These are phyloP conservation scores for Linum usitatissimum DNA, from an alignment of 345 rosid species.

Conservation along the genomic window DNA sequence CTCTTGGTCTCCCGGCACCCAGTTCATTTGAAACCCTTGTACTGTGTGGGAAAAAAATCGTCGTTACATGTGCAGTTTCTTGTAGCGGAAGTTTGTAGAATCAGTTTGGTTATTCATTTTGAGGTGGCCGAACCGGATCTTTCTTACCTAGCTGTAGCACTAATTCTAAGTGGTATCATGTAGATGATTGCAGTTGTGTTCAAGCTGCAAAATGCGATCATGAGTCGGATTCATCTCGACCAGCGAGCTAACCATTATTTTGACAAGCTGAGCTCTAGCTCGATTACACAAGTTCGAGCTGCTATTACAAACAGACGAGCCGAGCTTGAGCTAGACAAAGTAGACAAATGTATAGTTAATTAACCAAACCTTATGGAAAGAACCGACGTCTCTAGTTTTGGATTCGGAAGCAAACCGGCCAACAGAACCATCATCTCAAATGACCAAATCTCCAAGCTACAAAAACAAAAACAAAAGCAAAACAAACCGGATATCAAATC, in stretches of 20 bases:
- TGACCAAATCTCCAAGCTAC: slow-evolving; percentile 4
- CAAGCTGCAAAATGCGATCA: slow-evolving; percentile 12
- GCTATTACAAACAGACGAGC: too few species aligned
- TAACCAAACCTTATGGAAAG: slow-evolving; percentile 1
- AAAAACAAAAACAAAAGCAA: not conserved
- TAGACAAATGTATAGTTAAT: not conserved
- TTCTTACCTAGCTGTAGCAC: slow-evolving; percentile 20
- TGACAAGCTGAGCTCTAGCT: too few species aligned
- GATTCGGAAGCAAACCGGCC: not conserved
- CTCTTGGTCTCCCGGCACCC: slow-evolving; percentile 38
- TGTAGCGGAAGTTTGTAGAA: not conserved
- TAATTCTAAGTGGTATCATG: slow-evolving; percentile 23
- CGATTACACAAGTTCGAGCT: too few species aligned
- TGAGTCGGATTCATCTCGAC: too few species aligned
- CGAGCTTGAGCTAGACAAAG: not conserved
- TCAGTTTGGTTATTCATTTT: too few species aligned
- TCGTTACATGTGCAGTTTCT: not conserved
- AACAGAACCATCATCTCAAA: not conserved
- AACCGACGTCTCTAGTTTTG: not conserved
- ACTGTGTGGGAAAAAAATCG: slow-evolving; percentile 24
- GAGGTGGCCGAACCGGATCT: not conserved
- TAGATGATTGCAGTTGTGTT: slow-evolving; percentile 11
- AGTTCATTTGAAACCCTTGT: slow-evolving; percentile 41
- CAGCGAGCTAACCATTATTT: too few species aligned
- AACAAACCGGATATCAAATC: not conserved